A percentile compares a stretch with the other conserved stretches of the same genome.
Evolutionary conservation across 352 stramenopile species (phyloP).

Genomic region (Poterioochromonas sp.): DNA sequence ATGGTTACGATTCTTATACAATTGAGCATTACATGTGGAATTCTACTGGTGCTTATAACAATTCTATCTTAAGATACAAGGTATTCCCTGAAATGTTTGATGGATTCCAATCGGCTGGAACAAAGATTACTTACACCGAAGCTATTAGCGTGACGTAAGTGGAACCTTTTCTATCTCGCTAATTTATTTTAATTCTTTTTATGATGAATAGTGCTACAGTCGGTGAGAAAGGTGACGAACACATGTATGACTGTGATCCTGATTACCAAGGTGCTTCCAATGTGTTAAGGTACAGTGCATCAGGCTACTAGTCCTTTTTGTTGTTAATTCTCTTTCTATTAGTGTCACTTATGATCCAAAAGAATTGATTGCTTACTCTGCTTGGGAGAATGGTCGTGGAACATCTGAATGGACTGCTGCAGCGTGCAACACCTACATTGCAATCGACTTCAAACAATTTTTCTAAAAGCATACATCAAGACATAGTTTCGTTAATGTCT

Average conservation of each 20-base stretch:
- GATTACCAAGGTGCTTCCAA: constrained; percentile 21
- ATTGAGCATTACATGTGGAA: constrained; percentile 33
- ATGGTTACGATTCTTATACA: constrained; percentile 36
- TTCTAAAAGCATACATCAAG: no score
- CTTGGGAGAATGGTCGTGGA: constrained; percentile 28
- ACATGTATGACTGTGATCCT: constrained; percentile 19
- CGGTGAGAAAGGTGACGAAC: constrained; percentile 23
- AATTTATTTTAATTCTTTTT: background rate
- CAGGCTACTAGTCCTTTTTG: background rate
- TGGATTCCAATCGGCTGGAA: background rate
- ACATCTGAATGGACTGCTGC: constrained; percentile 11
- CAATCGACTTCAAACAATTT: constrained; percentile 33
- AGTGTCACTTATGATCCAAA: constrained; percentile 34
- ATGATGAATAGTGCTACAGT: constrained; percentile 4
- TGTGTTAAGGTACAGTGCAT: background rate
- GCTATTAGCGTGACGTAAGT: constrained; percentile 32
- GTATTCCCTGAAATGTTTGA: constrained; percentile 22
- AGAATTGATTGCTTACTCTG: constrained; percentile 23
- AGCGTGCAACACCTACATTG: constrained; percentile 34
- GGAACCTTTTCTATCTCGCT: background rate
- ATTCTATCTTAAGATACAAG: constrained; percentile 21
- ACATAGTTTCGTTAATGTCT: no score
- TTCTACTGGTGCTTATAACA: constrained; percentile 14
- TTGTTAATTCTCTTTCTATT: background rate
- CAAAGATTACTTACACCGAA: background rate